Evolutionary conservation across 345 rosid genomes (phyloP), one percentile per base, ranked within the genome.

Genomic region (Citrus hindsii): DNA sequence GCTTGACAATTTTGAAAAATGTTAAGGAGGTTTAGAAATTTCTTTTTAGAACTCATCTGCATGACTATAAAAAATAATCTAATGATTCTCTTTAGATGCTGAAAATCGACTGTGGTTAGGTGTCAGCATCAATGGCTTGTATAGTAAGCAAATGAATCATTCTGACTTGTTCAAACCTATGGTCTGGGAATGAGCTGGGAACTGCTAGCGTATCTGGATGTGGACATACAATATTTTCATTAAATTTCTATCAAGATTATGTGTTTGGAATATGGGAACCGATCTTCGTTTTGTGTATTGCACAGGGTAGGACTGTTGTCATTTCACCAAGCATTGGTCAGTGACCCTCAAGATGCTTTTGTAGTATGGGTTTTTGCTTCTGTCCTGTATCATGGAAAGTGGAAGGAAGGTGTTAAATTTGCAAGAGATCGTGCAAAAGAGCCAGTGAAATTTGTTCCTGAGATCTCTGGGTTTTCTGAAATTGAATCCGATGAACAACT

Each of bases 301-400:
- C 19, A 83, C 89, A 94, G 99, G 99, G 76, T 94, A 84, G 92
- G 92, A 77, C 80, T 96, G 53, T 84, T 96, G 84, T 94, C 94
- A 28, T 91, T 96, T 86, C 99, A 96, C 87, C 89, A 74, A 53
- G 92, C 99, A 82, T 81, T 96, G 77, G 91, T 90, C 73, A 80
- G 83, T 60, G 79, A 86, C 67, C 97, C 98, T 75, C 99, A 92
- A 82, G 91, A 96, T 78, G 90, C 92, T 73, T 73, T 82, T 81
- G 92, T 90, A 24, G 76, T 94, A 40, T 78, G 81, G 77, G 90
- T 91, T 5, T 91, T 94, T 59, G 98, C 97, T 32, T 93, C 92
- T 79, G 83, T 89, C 56, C 88, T 96, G 24, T 86, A 84, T 83
- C 87, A 88, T 76, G 92, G 98, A 76, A 75, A 82, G 48, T 92